phyloP scores from a whole-genome alignment of 2,329 filamentous ascomycete genomes.

The Aspergillus arachidicola region DNA sequence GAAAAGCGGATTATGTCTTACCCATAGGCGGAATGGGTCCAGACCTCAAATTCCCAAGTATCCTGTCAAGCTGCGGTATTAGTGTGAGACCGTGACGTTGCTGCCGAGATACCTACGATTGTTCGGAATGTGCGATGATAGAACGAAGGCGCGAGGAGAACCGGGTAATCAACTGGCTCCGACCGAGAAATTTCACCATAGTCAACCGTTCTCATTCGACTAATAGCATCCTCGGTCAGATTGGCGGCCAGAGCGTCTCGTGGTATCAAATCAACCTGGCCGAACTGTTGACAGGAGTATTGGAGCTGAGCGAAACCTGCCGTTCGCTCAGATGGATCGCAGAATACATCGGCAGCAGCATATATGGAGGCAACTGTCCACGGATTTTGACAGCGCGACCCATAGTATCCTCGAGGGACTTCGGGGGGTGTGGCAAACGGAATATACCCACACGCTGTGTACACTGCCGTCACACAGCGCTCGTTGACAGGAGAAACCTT shows the following conservation, averaged over 20 bases:
- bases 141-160: slow-evolving; percentile 36
- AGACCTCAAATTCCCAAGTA: slow-evolving; percentile 35
- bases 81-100: background rate
- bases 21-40: slow-evolving; percentile 43
- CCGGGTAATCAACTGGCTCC: slow-evolving; percentile 24
- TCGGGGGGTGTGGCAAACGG: slow-evolving; percentile 26
- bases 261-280: slow-evolving; percentile 28
- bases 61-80: slow-evolving; percentile 20
- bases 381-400: slow-evolving; percentile 35
- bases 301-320: slow-evolving; percentile 27
- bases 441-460: slow-evolving; percentile 36
- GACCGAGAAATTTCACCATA: slow-evolving; percentile 30
- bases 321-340: slow-evolving; percentile 26
- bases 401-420: slow-evolving; percentile 23
- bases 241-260: slow-evolving; percentile 32
- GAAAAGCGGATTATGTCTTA: slow-evolving; percentile 22
- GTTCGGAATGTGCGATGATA: slow-evolving; percentile 35
- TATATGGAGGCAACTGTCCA: slow-evolving; percentile 40
- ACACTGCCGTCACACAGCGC: slow-evolving; percentile 37
- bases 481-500: slow-evolving; percentile 24
- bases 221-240: slow-evolving; percentile 37
- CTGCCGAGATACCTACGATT: slow-evolving; percentile 28
- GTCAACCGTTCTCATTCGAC: slow-evolving; percentile 34
- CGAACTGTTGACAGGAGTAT: slow-evolving; percentile 26
- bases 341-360: slow-evolving; percentile 37